phyloP scores from a whole-genome alignment of 2,329 filamentous ascomycete species.

The Phyllosticta citribraziliensis region DNA sequence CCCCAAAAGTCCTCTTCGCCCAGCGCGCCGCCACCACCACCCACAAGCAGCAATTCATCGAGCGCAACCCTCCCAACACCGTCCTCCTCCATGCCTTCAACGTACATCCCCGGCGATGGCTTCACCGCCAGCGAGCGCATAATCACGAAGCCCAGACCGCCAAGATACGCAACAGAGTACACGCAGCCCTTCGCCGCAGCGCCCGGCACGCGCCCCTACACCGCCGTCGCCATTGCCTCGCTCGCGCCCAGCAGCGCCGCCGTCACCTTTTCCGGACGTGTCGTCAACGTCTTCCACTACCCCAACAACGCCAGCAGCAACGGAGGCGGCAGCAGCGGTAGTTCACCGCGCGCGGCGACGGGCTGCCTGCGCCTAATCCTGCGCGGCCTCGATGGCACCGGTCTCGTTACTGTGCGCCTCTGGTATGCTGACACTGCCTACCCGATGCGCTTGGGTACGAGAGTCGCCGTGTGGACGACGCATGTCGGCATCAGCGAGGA shows the following conservation, averaged over 20 bases:
- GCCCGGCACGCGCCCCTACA: constrained; percentile 26
- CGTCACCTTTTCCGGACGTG: constrained; percentile 44
- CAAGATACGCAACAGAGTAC: background rate
- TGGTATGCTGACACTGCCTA: constrained; percentile 38
- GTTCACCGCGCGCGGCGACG: constrained; percentile 33
- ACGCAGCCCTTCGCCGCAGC: background rate
- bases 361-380: constrained; percentile 46
- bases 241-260: constrained; percentile 41
- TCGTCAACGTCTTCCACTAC: constrained; percentile 40
- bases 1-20: constrained; percentile 11
- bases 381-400: constrained; percentile 41
- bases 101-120: constrained; percentile 35
- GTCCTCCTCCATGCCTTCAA: background rate
- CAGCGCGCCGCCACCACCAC: background rate
- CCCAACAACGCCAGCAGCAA: background rate
- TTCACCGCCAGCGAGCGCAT: constrained; percentile 43
- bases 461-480: constrained; percentile 48
- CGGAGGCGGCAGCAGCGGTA: too few species aligned
- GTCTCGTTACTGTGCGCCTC: constrained; percentile 45
- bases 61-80: background rate
- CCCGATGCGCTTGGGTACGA: constrained; percentile 41
- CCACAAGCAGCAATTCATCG: background rate
- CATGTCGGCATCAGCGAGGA: constrained; percentile 43
- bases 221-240: constrained; percentile 37
- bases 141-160: constrained; percentile 23